Evolutionary conservation across 2,329 filamentous ascomycete genomes (phyloP), one percentile per base, ranked within the genome.

Genomic region (Pseudogymnoascus sp.): DNA sequence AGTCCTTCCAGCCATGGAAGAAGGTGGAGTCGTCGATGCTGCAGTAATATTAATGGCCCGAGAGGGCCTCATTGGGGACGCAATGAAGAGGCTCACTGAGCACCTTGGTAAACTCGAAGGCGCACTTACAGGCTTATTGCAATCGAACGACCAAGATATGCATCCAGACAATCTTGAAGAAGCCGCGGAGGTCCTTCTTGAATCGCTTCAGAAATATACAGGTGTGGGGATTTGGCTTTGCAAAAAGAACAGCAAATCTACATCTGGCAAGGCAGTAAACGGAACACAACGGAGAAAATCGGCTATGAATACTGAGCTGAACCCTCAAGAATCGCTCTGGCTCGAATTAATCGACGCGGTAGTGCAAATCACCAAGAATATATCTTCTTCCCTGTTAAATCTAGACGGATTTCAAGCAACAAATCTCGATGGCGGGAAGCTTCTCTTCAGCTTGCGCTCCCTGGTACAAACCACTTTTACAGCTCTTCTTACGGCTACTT

Each of bases 181-280:
- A 66, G 84, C 89, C 0, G 85, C 89, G 0, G 84, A 89, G 63
- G 89, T 93, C 63, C 80, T 96, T 1, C 80, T 96, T 3, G 84
- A 86, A 64, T 87, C 89, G 0, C 78, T 99, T 16, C 88, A 96
- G 66, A 97, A 96, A 73, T 97, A 96, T 75, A 86, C 89, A 1
- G 88, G 92, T 67, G 91, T 99, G 1, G 95, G 96, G 12, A 93
- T 96, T 60, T 99, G 95, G 95, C 80, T 99, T 11, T 97, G 95
- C 70, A 91, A 96, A 75, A 86, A 89, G 1, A 91, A 96, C 73
- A 91, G 85, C 59, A 90, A 89, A 70, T 83, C 82, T 0, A 75
- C 79, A 5, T 38, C 34, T 28, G 59, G 34, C 4, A 60, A 60
- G 37, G 34, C 40, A 8, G 1, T 60, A 5, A 56, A 56, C n/a